Percentiles rank a stretch among this genome's conserved stretches.
These are phyloP conservation scores for Chaetomiaceae sp. DNA, from an alignment of 2,329 filamentous ascomycete species.

Conservation along the genomic window DNA sequence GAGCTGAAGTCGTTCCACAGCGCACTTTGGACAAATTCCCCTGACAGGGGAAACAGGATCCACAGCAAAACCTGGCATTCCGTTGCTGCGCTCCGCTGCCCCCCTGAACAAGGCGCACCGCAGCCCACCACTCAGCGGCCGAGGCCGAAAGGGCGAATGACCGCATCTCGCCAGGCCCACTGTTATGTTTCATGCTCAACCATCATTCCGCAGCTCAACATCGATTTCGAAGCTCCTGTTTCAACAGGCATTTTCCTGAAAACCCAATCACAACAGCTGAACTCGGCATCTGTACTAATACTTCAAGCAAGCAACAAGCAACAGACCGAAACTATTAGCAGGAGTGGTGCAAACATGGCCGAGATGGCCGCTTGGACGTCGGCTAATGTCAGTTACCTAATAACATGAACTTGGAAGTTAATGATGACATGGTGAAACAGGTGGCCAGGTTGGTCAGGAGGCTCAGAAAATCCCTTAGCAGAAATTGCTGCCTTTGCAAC, in stretches of 20 bases:
- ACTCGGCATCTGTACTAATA: too few species aligned
- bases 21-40: neutral
- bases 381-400: too few species aligned
- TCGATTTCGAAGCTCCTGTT: too few species aligned
- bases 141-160: neutral
- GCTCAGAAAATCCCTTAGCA: neutral
- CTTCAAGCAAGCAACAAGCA: too few species aligned
- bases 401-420: too few species aligned
- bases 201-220: too few species aligned
- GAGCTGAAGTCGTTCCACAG: constrained; percentile 3
- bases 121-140: neutral
- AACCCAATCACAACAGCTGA: too few species aligned
- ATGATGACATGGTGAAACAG: neutral
- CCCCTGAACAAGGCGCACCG: neutral
- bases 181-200: constrained; percentile 7
- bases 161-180: neutral
- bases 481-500: neutral
- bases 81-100: constrained; percentile 1
- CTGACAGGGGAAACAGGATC: neutral
- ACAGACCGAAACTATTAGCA: too few species aligned
- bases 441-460: neutral
- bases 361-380: too few species aligned
- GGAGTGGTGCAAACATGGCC: too few species aligned
- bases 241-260: too few species aligned
- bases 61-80: constrained; percentile 1